A percentile compares a stretch with the other conserved stretches of the same genome.
phyloP scores from a whole-genome alignment of 192 early-diverging fungal species.

The Backusella sp. region DNA sequence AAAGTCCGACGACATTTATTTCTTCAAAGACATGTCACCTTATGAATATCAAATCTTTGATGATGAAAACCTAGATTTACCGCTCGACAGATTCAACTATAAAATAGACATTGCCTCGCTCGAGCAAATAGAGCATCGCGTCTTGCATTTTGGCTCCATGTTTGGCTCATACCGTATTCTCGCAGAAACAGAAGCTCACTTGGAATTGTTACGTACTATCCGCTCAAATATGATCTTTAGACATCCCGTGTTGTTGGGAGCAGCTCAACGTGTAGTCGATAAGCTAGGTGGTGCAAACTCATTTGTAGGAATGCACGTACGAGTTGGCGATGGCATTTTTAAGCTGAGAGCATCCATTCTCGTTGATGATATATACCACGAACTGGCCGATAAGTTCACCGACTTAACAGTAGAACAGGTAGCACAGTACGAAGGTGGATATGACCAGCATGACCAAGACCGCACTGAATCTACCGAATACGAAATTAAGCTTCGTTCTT shows the following conservation, averaged over 20 bases:
- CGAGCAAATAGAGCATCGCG: constrained; percentile 24
- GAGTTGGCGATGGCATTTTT: constrained; percentile 55
- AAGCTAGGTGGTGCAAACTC: constrained; percentile 47
- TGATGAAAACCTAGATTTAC: constrained; percentile 28
- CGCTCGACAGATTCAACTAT: constrained; percentile 39
- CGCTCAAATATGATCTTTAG: constrained; percentile 46
- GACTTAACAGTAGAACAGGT: constrained; percentile 38
- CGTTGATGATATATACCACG: constrained; percentile 47
- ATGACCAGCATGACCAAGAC: constrained; percentile 34
- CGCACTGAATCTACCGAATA: constrained; percentile 36
- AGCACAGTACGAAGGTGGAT: constrained; percentile 14
- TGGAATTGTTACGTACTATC: constrained; percentile 33
- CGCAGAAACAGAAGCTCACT: constrained; percentile 41
- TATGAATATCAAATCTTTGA: constrained; percentile 58
- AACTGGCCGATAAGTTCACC: constrained; percentile 40
- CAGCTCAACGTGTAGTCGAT: constrained; percentile 42
- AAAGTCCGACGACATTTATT: constrained; percentile 43
- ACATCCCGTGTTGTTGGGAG: constrained; percentile 44
- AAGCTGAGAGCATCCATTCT: constrained; percentile 39
- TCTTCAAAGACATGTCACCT: constrained; percentile 45
- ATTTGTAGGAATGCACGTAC: constrained; percentile 51
- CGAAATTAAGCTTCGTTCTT: constrained; percentile 30
- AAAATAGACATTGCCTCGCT: constrained; percentile 39
- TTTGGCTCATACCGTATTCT: constrained; percentile 49
- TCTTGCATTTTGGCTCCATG: constrained; percentile 59